Conservation (phyloP, 164 flowering plant genomes). For the Nelumbo lutea region DNA sequence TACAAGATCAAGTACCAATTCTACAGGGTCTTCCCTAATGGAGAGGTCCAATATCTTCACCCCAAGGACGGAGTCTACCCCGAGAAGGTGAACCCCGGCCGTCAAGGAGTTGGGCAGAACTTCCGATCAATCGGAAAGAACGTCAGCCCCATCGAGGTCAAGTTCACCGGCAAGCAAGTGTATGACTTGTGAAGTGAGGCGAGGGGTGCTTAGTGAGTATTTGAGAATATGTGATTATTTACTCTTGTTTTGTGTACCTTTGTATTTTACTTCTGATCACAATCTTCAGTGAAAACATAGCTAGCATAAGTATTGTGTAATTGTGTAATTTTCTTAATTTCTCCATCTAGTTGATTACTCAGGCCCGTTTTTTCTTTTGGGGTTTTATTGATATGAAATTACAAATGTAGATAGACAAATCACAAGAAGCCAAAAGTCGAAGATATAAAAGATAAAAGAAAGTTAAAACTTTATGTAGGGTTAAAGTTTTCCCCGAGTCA, state of each 20-base stretch:
- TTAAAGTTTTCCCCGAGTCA: no score
- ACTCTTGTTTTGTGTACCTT: not conserved
- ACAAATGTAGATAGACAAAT: no score
- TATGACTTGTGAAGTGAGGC: conserved; percentile 48
- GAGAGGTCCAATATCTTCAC: conserved; percentile 96
- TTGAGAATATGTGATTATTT: not conserved
- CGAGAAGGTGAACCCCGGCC: conserved; percentile 94
- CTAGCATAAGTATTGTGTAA: not conserved
- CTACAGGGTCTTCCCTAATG: conserved; percentile 96
- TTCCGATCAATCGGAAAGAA: conserved; percentile 89
- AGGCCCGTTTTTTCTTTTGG: no score
- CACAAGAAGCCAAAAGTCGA: no score
- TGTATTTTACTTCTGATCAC: not conserved
- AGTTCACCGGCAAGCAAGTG: conserved; percentile 92
- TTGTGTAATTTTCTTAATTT: no score
- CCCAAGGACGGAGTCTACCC: conserved; percentile 99
- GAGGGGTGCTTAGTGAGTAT: not conserved
- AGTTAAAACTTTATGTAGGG: no score
- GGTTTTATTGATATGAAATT: no score
- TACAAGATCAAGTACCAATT: conserved; percentile 98
- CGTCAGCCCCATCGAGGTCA: conserved; percentile 80
- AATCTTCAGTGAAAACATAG: not conserved
- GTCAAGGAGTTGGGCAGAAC: conserved; percentile 81
- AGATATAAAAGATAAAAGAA: no score
- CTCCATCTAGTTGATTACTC: no score